Conservation (phyloP, 305 asterid species). For the Fraxinus ornus region DNA sequence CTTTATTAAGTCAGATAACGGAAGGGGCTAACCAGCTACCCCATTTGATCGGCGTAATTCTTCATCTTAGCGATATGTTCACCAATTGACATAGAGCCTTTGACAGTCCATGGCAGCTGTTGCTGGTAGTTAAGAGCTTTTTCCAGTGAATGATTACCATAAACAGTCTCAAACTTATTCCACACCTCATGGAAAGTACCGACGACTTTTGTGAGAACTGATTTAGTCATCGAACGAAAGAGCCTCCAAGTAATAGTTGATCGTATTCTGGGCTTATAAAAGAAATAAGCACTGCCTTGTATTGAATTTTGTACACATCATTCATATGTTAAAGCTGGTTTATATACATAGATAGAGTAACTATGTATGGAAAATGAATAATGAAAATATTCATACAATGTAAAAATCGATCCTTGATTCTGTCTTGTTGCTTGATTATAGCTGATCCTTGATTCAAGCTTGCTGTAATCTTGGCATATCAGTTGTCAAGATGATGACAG, state of each 20-base stretch:
- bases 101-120: not conserved
- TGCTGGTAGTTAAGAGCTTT: not conserved
- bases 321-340: no score
- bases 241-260: not conserved
- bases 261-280: not conserved
- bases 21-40: not conserved
- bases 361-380: no score
- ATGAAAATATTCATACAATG: no score
- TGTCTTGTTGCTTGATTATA: no score
- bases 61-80: not conserved
- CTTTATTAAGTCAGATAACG: not conserved
- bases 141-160: not conserved
- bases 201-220: not conserved
- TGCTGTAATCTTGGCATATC: no score
- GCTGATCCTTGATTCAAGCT: no score
- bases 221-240: not conserved
- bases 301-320: no score
- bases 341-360: no score
- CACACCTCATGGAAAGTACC: not conserved
- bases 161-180: not conserved
- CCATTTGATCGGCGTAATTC: not conserved
- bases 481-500: no score
- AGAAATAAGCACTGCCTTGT: no score
- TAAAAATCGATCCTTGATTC: no score
- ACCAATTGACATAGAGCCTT: not conserved